phyloP scores from a whole-genome alignment of 176 grass and related monocot species.

The Ananas comosus region DNA sequence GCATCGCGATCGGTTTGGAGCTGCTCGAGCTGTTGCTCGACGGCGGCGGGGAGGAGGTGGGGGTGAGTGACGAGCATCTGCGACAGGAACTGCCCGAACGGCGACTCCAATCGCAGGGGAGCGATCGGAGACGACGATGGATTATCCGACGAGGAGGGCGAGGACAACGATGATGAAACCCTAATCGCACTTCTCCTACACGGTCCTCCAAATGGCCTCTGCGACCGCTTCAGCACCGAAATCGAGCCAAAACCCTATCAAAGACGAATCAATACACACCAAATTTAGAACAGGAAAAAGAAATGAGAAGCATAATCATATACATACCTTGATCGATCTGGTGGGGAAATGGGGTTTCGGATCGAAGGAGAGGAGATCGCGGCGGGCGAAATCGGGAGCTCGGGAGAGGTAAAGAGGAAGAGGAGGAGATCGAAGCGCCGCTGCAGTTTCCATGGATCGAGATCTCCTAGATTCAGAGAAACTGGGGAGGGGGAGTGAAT shows the following conservation, averaged over 20 bases:
- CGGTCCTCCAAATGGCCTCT: constrained; percentile 17
- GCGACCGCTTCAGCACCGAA: constrained; percentile 24
- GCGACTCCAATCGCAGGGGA: constrained; percentile 80
- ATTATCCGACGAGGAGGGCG: constrained; percentile 17
- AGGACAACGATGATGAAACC: constrained; percentile 38
- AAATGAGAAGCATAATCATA: background rate
- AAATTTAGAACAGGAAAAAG: constrained; percentile 10
- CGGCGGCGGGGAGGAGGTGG: constrained; percentile 77
- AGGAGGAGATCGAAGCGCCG: constrained; percentile 42
- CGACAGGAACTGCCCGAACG: constrained; percentile 73
- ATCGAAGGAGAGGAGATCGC: constrained; percentile 28
- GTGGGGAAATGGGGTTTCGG: constrained; percentile 19
- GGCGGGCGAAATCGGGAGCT: constrained; percentile 18
- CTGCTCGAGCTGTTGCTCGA: constrained; percentile 89
- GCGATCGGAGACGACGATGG: constrained; percentile 60
- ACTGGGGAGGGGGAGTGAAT: background rate
- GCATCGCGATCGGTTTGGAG: constrained; percentile 60
- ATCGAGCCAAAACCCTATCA: constrained; percentile 37
- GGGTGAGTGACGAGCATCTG: constrained; percentile 84
- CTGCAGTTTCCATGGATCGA: constrained; percentile 37
- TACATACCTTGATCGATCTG: constrained; percentile 70
- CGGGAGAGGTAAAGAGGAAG: constrained; percentile 23
- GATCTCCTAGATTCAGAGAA: constrained; percentile 7
- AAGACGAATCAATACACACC: background rate
- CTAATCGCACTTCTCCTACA: constrained; percentile 34